phyloP scores from a whole-genome alignment of 176 grass and related monocot species.

The Cenchrus americanus region DNA sequence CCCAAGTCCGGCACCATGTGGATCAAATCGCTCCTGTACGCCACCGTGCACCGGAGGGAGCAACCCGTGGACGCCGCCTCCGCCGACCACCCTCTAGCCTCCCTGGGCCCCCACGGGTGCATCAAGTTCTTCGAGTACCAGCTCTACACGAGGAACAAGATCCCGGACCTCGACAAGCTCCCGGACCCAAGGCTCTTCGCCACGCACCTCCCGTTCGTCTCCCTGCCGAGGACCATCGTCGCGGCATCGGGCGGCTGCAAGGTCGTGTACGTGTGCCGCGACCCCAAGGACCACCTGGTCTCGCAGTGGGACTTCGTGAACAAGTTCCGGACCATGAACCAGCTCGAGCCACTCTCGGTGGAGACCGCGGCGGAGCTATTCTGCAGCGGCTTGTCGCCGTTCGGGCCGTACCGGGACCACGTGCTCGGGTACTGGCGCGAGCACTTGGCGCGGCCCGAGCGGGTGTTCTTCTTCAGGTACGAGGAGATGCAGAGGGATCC shows the following conservation, averaged over 20 bases:
- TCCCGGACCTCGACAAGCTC: constrained; percentile 25
- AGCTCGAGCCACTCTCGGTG: not conserved
- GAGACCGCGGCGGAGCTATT: not conserved
- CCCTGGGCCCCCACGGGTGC: constrained; percentile 20
- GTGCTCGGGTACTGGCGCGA: constrained; percentile 39
- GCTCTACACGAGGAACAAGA: not conserved
- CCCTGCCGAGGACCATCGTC: constrained; percentile 22
- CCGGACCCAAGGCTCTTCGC: constrained; percentile 40
- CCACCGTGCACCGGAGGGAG: constrained; percentile 37
- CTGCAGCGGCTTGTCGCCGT: constrained; percentile 4
- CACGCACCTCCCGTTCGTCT: constrained; percentile 40
- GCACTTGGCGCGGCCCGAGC: not conserved
- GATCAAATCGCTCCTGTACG: constrained; percentile 39
- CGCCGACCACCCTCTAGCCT: constrained; percentile 19
- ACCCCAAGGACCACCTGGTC: constrained; percentile 39
- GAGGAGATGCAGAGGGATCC: constrained; percentile 31
- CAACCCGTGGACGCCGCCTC: not conserved
- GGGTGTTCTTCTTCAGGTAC: constrained; percentile 52
- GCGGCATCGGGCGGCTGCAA: not conserved
- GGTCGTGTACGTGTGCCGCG: constrained; percentile 39
- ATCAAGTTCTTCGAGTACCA: constrained; percentile 36
- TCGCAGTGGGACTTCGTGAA: not conserved
- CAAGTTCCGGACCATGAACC: not conserved
- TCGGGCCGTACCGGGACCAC: constrained; percentile 36
- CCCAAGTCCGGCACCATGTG: constrained; percentile 48